Evolutionary conservation across 176 grass and related monocot species (phyloP).

Genomic region (Lolium multiflorum): DNA sequence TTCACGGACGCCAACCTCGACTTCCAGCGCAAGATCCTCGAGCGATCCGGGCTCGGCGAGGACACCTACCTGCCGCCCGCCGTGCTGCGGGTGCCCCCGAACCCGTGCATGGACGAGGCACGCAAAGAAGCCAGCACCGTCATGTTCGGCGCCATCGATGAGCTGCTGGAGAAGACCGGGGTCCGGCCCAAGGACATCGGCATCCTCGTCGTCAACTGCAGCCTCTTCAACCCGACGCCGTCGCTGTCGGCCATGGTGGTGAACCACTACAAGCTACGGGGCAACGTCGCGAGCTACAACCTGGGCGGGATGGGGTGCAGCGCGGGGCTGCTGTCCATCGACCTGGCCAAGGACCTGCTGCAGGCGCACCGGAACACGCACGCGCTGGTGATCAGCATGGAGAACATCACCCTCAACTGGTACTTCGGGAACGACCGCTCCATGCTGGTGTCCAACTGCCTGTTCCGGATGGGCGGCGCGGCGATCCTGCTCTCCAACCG

Average conservation of each 20-base stretch:
- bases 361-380: slow-evolving; percentile 72
- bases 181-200: slow-evolving; percentile 91
- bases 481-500: slow-evolving; percentile 88
- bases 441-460: slow-evolving; percentile 86
- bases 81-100: slow-evolving; percentile 72
- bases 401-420: slow-evolving; percentile 96
- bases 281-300: slow-evolving; percentile 85
- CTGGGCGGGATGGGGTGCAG: slow-evolving; percentile 95
- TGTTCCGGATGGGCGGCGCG: slow-evolving; percentile 91
- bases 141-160: slow-evolving; percentile 95
- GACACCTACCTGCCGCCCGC: slow-evolving; percentile 84
- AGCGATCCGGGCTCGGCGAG: slow-evolving; percentile 86
- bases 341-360: slow-evolving; percentile 90
- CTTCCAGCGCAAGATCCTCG: slow-evolving; percentile 95
- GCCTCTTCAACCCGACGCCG: slow-evolving; percentile 94
- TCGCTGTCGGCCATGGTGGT: slow-evolving; percentile 97
- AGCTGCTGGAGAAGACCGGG: slow-evolving; percentile 74
- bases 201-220: slow-evolving; percentile 90
- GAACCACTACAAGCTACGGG: slow-evolving; percentile 94
- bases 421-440: slow-evolving; percentile 92
- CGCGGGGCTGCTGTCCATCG: slow-evolving; percentile 79
- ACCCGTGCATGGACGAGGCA: slow-evolving; percentile 89
- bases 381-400: slow-evolving; percentile 89
- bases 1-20: slow-evolving; percentile 81
- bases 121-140: slow-evolving; percentile 75